Conservation (phyloP, 805 yeast species). For the Dipodascus geniculatus region DNA sequence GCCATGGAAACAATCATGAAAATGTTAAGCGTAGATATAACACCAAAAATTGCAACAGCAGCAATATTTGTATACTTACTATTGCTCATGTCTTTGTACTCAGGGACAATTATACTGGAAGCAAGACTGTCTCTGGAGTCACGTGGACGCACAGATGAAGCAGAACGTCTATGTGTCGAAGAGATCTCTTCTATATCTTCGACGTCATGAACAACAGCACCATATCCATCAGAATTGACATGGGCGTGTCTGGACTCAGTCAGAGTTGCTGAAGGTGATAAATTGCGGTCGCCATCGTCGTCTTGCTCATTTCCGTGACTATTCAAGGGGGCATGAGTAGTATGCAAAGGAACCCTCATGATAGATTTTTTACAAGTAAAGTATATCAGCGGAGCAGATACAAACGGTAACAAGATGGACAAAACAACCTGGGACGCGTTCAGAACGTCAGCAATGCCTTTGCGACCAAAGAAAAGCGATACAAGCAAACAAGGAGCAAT, state of each 20-base stretch:
- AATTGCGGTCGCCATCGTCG: conserved; percentile 23
- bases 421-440: conserved; percentile 78
- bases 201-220: neutral
- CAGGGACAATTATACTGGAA: conserved; percentile 13
- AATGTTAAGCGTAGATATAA: conserved; percentile 58
- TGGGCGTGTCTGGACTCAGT: conserved; percentile 3
- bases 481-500: conserved; percentile 75
- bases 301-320: no score
- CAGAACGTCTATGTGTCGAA: neutral
- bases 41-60: conserved; percentile 56
- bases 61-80: conserved; percentile 39
- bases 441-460: conserved; percentile 58
- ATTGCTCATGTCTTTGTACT: conserved; percentile 57
- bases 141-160: neutral
- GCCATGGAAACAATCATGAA: conserved; percentile 47
- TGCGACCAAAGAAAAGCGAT: conserved; percentile 62
- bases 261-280: conserved; percentile 11
- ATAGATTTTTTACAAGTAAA: conserved; percentile 60
- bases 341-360: conserved; percentile 36
- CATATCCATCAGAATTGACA: neutral
- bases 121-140: conserved; percentile 1
- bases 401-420: conserved; percentile 71
- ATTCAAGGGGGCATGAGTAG: neutral
- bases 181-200: conserved; percentile 1
- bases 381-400: conserved; percentile 76